phyloP scores from a whole-genome alignment of 371 early-diverging fungal species.

The Rhizopus sp. region DNA sequence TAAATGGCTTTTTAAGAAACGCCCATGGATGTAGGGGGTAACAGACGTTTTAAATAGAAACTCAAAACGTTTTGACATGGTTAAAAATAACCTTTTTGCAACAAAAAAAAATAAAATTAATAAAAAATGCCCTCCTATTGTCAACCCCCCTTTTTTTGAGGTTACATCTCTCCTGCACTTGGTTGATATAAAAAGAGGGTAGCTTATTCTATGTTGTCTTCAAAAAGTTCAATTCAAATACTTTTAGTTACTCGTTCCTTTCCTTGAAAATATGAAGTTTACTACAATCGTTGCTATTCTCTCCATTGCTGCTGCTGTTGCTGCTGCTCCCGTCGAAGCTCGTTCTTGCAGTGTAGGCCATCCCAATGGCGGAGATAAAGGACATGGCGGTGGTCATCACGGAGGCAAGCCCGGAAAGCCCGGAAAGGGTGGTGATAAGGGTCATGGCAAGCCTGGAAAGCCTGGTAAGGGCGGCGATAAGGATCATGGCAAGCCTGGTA shows the following conservation, averaged over 20 bases:
- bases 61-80: constrained; percentile 1
- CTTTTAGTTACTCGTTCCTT: background rate
- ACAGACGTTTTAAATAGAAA: background rate
- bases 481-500: background rate
- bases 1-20: constrained; percentile 2
- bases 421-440: background rate
- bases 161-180: background rate
- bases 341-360: background rate
- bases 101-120: constrained; percentile 1
- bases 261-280: constrained; percentile 11
- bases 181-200: background rate
- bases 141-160: background rate
- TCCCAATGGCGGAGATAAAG: background rate
- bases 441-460: background rate
- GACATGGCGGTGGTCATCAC: background rate
- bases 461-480: background rate
- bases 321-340: constrained; percentile 13
- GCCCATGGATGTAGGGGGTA: constrained; percentile 26
- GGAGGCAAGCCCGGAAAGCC: background rate
- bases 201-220: constrained; percentile 1
- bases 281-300: constrained; percentile 10
- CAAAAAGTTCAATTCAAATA: background rate
- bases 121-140: background rate
- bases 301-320: constrained; percentile 10
- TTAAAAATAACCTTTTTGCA: background rate